Conservation (phyloP, 2,329 filamentous ascomycete species). For the Diaporthe capsici region DNA sequence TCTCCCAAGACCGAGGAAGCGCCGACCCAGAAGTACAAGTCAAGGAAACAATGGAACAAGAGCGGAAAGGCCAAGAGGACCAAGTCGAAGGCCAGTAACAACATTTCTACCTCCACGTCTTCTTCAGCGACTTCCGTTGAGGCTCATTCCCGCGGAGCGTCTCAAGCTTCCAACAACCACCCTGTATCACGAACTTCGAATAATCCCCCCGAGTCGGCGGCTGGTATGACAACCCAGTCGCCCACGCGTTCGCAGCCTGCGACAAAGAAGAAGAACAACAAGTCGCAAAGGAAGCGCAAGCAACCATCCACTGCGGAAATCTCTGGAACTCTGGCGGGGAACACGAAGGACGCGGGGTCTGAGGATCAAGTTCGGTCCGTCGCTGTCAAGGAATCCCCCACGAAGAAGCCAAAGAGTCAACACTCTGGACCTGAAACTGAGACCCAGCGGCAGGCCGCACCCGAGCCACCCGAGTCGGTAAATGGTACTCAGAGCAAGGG, state of each 20-base stretch:
- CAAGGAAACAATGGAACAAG: not conserved
- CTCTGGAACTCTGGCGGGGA: not conserved
- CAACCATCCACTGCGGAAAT: not conserved
- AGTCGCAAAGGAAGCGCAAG: constrained; percentile 38
- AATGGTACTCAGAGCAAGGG: not conserved
- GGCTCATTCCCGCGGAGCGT: constrained; percentile 5
- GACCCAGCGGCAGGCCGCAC: not conserved
- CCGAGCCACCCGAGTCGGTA: not conserved
- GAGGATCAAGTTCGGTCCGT: constrained; percentile 1
- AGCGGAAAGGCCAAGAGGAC: constrained; percentile 10
- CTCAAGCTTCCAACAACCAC: not conserved
- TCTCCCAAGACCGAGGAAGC: not conserved
- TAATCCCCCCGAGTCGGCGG: constrained; percentile 7
- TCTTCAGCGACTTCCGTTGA: constrained; percentile 14
- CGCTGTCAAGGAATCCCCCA: constrained; percentile 8
- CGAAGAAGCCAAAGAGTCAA: constrained; percentile 25
- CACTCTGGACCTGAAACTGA: not conserved
- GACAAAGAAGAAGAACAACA: constrained; percentile 30
- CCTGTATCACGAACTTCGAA: not conserved
- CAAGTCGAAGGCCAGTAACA: constrained; percentile 18
- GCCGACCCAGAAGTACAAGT: not conserved
- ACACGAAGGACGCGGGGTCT: constrained; percentile 26
- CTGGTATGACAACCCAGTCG: not conserved
- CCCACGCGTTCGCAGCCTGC: constrained; percentile 14
- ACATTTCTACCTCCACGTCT: not conserved